phyloP scores from a whole-genome alignment of 495 filamentous ascomycete genomes.

The Ramalina intermedia region DNA sequence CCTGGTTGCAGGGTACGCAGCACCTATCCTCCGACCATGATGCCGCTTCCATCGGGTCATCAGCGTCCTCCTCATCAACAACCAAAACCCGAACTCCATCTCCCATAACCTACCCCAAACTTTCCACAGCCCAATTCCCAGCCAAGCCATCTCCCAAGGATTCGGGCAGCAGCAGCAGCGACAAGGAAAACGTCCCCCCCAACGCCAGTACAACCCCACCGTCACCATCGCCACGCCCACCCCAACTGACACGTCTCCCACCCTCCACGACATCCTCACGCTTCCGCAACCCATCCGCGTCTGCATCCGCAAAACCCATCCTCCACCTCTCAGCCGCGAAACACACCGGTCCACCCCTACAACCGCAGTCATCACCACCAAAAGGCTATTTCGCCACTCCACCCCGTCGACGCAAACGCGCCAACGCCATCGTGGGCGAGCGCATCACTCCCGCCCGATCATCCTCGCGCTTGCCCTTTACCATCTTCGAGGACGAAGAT shows the following conservation, averaged over 20 bases:
- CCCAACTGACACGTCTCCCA: background rate
- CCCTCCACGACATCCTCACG: background rate
- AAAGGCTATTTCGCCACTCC: conserved; percentile 3
- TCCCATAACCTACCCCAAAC: background rate
- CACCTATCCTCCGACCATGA: background rate
- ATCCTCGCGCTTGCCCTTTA: background rate
- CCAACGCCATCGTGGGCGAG: background rate
- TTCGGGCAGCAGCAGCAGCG: conserved; percentile 1
- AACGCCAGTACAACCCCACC: background rate
- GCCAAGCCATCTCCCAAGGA: background rate
- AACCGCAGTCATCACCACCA: background rate
- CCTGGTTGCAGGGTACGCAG: background rate
- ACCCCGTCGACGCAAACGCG: conserved; percentile 1
- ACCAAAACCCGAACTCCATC: background rate
- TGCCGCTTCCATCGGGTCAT: no score
- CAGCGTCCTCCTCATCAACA: background rate
- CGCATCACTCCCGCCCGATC: background rate
- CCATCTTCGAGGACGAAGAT: conserved; percentile 9
- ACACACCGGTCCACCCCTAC: no score
- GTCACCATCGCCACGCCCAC: background rate
- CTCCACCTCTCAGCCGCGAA: background rate
- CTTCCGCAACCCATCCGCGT: background rate
- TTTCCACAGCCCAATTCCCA: background rate
- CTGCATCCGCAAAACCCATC: background rate
- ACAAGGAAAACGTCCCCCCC: conserved; percentile 11